phyloP scores from a whole-genome alignment of 1,284 basidiomycete species.

The Rhodotorula glutinis region DNA sequence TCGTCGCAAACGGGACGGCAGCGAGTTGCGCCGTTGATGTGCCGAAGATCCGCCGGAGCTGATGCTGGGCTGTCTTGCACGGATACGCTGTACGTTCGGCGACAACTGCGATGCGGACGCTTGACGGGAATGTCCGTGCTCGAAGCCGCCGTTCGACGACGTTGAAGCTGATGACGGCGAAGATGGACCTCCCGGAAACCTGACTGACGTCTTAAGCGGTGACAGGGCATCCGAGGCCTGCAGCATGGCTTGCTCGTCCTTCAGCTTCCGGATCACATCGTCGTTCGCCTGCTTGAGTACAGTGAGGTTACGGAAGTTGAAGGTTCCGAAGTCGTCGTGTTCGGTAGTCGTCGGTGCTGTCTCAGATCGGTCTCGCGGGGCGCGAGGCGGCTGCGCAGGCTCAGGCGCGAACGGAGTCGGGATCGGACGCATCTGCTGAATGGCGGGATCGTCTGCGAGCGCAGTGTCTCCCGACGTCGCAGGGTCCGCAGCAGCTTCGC shows the following conservation, averaged over 20 bases:
- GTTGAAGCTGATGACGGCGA: conserved; percentile 31
- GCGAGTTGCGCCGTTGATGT: conserved; percentile 38
- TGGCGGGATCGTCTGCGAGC: conserved; percentile 45
- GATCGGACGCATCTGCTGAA: conserved; percentile 52
- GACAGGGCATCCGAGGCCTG: conserved; percentile 6
- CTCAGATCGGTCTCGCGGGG: conserved; percentile 31
- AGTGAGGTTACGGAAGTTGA: conserved; percentile 96
- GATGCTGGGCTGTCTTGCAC: conserved; percentile 48
- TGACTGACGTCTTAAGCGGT: conserved; percentile 9
- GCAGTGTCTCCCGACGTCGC: conserved; percentile 47
- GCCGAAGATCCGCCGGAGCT: conserved; percentile 8
- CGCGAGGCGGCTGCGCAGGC: not conserved
- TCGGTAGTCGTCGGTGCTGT: conserved; percentile 11
- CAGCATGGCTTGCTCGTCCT: conserved; percentile 49
- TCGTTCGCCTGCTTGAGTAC: conserved; percentile 98
- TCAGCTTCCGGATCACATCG: conserved; percentile 90
- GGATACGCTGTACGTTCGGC: conserved; percentile 76
- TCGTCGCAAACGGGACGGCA: conserved; percentile 40
- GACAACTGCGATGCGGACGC: conserved; percentile 50
- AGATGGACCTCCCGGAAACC: conserved; percentile 18
- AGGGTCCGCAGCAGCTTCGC: conserved; percentile 61
- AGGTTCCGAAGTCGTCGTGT: conserved; percentile 84
- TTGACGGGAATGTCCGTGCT: conserved; percentile 23
- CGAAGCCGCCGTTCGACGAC: conserved; percentile 24
- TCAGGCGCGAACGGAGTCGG: conserved; percentile 49